Conservation (phyloP, 2,329 filamentous ascomycete genomes). For the Dothistroma septosporum region DNA sequence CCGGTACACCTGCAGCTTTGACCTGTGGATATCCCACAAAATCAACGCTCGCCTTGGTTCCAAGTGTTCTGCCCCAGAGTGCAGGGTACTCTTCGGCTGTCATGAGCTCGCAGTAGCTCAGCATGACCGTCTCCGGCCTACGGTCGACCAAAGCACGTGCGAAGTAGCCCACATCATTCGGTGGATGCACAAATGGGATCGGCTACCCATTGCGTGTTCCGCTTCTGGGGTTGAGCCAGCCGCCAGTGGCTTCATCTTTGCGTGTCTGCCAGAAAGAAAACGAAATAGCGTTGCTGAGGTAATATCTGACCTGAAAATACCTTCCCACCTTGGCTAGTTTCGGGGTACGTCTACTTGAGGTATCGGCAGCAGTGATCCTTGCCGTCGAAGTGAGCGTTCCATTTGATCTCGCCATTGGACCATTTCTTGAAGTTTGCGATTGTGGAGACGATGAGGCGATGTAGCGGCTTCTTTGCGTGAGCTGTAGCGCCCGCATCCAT, state of each 20-base stretch:
- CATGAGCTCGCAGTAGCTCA: conserved; percentile 25
- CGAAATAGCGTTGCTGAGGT: conserved; percentile 32
- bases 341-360: conserved; percentile 18
- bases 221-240: conserved; percentile 20
- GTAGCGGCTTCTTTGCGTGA: conserved; percentile 7
- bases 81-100: conserved; percentile 27
- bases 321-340: conserved; percentile 27
- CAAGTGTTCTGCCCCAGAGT: conserved; percentile 26
- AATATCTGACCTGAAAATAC: conserved; percentile 36
- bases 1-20: conserved; percentile 8
- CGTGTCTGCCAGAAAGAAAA: conserved; percentile 15
- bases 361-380: conserved; percentile 31
- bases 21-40: neutral
- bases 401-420: conserved; percentile 41
- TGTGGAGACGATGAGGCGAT: conserved; percentile 40
- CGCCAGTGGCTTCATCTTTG: conserved; percentile 14
- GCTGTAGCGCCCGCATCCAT: conserved; percentile 23
- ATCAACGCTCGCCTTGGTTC: conserved; percentile 24
- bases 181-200: conserved; percentile 17
- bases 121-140: conserved; percentile 27
- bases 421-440: conserved; percentile 37
- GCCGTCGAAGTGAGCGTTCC: conserved; percentile 36
- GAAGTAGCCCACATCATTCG: conserved; percentile 20
- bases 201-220: neutral
- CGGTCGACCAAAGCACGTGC: conserved; percentile 27